A percentile compares a stretch with the other conserved stretches of the same genome.
Conservation (phyloP, 768 basidiomycete species). For the Pleurotus salmoneostramineus region DNA sequence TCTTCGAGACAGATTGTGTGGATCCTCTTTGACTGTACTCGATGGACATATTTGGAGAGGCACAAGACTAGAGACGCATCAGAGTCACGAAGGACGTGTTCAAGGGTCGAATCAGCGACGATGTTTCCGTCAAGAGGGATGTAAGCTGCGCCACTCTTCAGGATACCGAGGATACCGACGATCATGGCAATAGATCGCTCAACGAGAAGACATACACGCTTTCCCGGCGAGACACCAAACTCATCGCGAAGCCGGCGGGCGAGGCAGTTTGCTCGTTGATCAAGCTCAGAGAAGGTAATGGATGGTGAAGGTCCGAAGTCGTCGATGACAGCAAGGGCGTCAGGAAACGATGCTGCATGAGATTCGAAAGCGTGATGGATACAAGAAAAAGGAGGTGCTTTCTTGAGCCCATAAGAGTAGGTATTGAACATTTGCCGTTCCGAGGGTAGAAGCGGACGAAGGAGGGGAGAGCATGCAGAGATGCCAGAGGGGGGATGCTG, state of each 20-base stretch:
- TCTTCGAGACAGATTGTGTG: background rate
- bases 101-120: constrained; percentile 39
- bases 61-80: constrained; percentile 31
- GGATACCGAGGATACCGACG: constrained; percentile 37
- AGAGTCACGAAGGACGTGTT: constrained; percentile 35
- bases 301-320: constrained; percentile 10
- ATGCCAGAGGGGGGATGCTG: no score
- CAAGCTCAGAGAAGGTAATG: constrained; percentile 26
- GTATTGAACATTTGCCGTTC: background rate
- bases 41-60: constrained; percentile 1
- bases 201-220: constrained; percentile 43
- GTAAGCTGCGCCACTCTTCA: constrained; percentile 44
- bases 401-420: background rate
- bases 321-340: constrained; percentile 20
- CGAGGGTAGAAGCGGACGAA: background rate
- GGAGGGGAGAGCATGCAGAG: background rate
- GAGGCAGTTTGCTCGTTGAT: constrained; percentile 26
- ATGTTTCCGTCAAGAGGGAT: constrained; percentile 44
- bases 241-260: constrained; percentile 27
- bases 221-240: constrained; percentile 34
- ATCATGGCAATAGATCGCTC: constrained; percentile 38
- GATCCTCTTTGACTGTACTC: background rate
- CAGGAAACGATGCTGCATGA: constrained; percentile 17
- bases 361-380: constrained; percentile 22
- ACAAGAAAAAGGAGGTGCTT: background rate